Evolutionary conservation across 176 grass and related monocot genomes (phyloP), one percentile per base, ranked within the genome.

Genomic region (Metroxylon sagu): DNA sequence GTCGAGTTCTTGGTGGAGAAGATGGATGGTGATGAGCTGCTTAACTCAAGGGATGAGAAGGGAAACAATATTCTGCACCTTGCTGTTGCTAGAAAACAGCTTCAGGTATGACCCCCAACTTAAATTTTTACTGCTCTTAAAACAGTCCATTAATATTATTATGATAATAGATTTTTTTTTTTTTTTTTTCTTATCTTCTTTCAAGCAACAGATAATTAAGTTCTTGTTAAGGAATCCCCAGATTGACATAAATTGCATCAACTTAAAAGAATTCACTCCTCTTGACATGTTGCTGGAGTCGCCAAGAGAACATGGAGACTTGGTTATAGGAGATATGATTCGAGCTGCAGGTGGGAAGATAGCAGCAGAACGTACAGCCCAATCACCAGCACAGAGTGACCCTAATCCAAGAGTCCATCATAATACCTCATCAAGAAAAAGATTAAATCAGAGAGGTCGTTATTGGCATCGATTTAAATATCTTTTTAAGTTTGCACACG

Each of bases 31-130:
- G 48, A 53, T 15, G 26, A 16, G 2, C 52, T 54, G 1, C 18
- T 54, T 23, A 54, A 54, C 19, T 14, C 14, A 10, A 54, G 23
- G 48, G 59, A 74, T 48, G 71, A 19, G 17, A 53, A 64, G 30
- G 19, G 71, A n/a, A 62, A 74, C 17, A 74, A 59, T 0, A 8
- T 28, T 49, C 21, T 74, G 49, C 71, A 74, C 35, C 53, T 72
- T 15, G 57, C 70, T 18, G 70, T 72, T 4, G 39, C 48, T 16
- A 54, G 71, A 15, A 74, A 23, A 43, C 55, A 64, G 2, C 17
- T 35, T 12, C 27, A 26, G 19, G 58, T 63, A 63, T 3, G 6
- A 14, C 14, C 48, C 15, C 5, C 8, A n/a, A 14, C 4, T 18
- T 23, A 23, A 23, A 48, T 19, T 49, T 17, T 17, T 61, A 7